Evolutionary conservation across 805 yeast genomes (phyloP).

Genomic region (Zygoascus flipseniorum): DNA sequence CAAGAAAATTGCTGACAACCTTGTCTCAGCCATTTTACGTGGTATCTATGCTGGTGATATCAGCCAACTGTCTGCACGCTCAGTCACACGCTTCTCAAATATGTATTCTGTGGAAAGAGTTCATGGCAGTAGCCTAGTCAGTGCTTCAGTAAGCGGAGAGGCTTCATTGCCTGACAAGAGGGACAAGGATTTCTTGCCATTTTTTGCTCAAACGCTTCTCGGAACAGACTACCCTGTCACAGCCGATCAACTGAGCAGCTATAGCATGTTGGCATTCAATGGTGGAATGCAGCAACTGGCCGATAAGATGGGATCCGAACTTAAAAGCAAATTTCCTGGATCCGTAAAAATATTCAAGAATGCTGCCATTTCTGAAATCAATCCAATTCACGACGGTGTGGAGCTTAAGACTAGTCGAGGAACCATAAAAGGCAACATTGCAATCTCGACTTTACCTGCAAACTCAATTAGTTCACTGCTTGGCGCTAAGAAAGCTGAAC

Average conservation of each 20-base stretch:
- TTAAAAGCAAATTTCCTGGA: constrained; percentile 8
- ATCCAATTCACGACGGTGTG: constrained; percentile 4
- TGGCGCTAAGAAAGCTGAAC: constrained; percentile 4
- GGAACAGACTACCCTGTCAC: constrained; percentile 9
- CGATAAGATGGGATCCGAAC: constrained; percentile 16
- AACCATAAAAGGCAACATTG: constrained; percentile 3
- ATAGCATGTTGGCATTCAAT: constrained; percentile 14
- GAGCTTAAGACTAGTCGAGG: constrained; percentile 4
- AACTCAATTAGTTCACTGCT: constrained; percentile 9
- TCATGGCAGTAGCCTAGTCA: constrained; percentile 44
- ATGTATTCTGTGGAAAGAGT: constrained; percentile 48
- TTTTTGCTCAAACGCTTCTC: constrained; percentile 18
- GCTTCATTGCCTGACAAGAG: constrained; percentile 21
- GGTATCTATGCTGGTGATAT: constrained; percentile 92
- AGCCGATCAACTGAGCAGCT: constrained; percentile 3
- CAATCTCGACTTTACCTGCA: constrained; percentile 18
- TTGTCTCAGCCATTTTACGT: constrained; percentile 74
- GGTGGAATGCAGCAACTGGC: constrained; percentile 25
- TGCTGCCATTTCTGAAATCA: constrained; percentile 8
- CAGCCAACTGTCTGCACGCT: constrained; percentile 50
- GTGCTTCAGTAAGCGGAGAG: constrained; percentile 34
- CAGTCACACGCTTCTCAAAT: constrained; percentile 43
- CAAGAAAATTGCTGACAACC: constrained; percentile 38
- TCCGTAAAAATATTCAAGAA: constrained; percentile 19
- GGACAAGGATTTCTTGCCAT: constrained; percentile 19